phyloP scores from a whole-genome alignment of 1,284 basidiomycete species.

The Polyporus tsugae region DNA sequence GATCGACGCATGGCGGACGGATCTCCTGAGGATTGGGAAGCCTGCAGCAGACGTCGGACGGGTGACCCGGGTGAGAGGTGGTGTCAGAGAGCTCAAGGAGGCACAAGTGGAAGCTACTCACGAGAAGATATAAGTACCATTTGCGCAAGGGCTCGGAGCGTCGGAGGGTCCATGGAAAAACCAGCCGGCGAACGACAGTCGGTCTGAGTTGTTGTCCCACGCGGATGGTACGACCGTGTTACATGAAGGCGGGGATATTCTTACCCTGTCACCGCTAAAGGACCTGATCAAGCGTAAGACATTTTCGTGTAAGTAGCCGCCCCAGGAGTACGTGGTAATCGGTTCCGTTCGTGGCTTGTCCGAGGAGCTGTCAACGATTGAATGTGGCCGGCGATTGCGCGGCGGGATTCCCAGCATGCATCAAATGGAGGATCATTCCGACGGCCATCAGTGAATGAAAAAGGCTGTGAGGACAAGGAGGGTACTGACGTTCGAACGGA shows the following conservation, averaged over 20 bases:
- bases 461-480: background rate
- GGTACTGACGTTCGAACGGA: background rate
- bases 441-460: background rate
- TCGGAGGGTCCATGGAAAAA: background rate
- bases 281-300: background rate
- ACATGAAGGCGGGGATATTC: background rate
- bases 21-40: too few relatives aligned
- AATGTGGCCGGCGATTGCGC: background rate
- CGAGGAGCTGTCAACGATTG: background rate
- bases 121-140: slow-evolving; percentile 8
- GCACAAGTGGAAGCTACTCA: background rate
- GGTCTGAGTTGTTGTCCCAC: background rate
- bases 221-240: slow-evolving; percentile 5
- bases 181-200: background rate
- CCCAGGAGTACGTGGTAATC: background rate
- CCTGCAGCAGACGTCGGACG: slow-evolving; percentile 6
- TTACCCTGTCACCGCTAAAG: background rate
- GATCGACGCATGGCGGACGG: slow-evolving; percentile 22
- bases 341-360: background rate
- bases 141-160: background rate
- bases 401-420: background rate
- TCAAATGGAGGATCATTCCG: background rate
- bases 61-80: background rate
- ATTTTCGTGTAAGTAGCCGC: background rate
- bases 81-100: slow-evolving; percentile 3